Evolutionary conservation across 306 rosid species (phyloP).

Genomic region (Trifolium pratense): DNA sequence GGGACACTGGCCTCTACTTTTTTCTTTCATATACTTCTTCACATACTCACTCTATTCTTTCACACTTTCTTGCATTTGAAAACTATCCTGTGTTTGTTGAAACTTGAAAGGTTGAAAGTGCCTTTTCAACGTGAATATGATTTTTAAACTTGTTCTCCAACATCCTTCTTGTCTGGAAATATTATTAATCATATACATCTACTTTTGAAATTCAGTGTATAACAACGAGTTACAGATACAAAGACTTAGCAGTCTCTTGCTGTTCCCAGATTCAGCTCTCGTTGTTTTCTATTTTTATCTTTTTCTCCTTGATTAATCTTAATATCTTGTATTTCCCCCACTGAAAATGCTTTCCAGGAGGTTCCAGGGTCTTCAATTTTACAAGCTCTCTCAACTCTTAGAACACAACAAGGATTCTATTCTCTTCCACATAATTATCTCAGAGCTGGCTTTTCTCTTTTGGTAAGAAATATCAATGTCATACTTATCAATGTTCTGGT

Average conservation of each 20-base stretch:
- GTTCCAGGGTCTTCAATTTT: slow-evolving; percentile 79
- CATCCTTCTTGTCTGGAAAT: slow-evolving; percentile 9
- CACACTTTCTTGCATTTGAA: slow-evolving; percentile 24
- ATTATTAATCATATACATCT: neutral
- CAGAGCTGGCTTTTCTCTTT: slow-evolving; percentile 87
- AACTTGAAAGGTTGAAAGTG: slow-evolving; percentile 10
- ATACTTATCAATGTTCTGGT: slow-evolving; percentile 31
- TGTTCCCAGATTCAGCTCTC: slow-evolving; percentile 29
- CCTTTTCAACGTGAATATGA: slow-evolving; percentile 37
- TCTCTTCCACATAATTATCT: slow-evolving; percentile 76
- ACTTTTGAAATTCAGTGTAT: slow-evolving; percentile 17
- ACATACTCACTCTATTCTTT: slow-evolving; percentile 13
- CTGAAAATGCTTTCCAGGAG: slow-evolving; percentile 62
- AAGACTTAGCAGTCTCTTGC: slow-evolving; percentile 10
- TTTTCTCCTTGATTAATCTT: slow-evolving; percentile 11
- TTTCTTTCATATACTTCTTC: slow-evolving; percentile 18
- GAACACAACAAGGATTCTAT: slow-evolving; percentile 68
- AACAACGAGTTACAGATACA: slow-evolving; percentile 25
- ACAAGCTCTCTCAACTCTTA: slow-evolving; percentile 62
- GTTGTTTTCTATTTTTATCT: neutral
- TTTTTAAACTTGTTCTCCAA: slow-evolving; percentile 25
- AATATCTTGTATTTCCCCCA: slow-evolving; percentile 27
- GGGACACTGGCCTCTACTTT: slow-evolving; percentile 10
- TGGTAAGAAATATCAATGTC: slow-evolving; percentile 59
- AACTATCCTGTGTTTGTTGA: neutral